Evolutionary conservation across 106 monocot species (phyloP), one percentile per base, ranked within the genome.

Genomic region (Gastrodia elata): DNA sequence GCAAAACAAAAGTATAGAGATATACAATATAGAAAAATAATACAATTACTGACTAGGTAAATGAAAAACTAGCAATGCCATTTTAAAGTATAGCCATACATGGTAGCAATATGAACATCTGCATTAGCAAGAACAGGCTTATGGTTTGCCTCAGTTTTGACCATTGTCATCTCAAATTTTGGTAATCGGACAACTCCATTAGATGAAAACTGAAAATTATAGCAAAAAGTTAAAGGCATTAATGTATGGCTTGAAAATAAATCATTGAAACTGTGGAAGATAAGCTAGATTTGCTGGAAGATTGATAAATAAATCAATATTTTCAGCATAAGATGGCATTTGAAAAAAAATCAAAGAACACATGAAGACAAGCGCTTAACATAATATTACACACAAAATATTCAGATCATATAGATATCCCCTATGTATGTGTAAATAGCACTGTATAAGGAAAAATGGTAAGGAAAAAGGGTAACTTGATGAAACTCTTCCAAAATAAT

Each of bases 81-180:
- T 30, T 8, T 8, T 32, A 30, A 32, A 58, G 39, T 30, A 61
- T 38, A 72, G 37, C 28, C 80, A 25, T 85, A 98, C 97, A 98
- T 34, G 26, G 88, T 92, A 27, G 88, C 83, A 82, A 93, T 83
- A 73, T 91, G 88, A 69, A 98, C 82, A 77, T 98, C 97, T 41
- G 90, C 93, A 79, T 73, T 74, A 78, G 84, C 77, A 64, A 98
- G 91, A 79, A 98, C 85, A 73, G 93, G 97, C 72, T 85, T 93
- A 28, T 86, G 83, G 49, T 91, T 98, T 82, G 92, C 79, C 84
- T 98, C 93, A 83, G 84, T 65, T 88, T 86, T 93, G 40, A 81
- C 30, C 90, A 93, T 83, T 68, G 79, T 80, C 97, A 98, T 91
- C 79, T 98, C 97, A 88, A 98, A 98, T 80, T 88, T 98, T 14